phyloP scores from a whole-genome alignment of 129 eudicot species.

The Escallonia rubra region DNA sequence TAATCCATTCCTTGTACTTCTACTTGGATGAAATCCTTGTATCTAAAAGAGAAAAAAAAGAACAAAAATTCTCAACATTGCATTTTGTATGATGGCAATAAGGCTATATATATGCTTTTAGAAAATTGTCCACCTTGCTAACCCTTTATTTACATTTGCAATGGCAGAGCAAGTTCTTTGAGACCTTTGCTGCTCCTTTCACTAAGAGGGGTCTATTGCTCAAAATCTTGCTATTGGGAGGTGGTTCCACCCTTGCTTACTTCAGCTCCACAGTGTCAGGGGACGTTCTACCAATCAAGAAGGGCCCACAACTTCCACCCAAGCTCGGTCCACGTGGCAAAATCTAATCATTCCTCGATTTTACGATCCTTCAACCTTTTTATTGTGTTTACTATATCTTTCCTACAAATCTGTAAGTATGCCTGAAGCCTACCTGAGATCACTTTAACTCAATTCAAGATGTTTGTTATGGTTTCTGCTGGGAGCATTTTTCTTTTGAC shows the following conservation, averaged over 20 bases:
- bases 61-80: too few relatives aligned
- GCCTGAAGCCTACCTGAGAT: constrained; percentile 28
- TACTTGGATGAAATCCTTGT: too few relatives aligned
- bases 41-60: too few relatives aligned
- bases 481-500: constrained; percentile 2
- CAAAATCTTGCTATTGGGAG: constrained; percentile 92
- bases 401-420: constrained; percentile 55
- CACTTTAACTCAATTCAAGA: constrained; percentile 1
- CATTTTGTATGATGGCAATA: too few relatives aligned
- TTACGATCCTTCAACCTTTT: constrained; percentile 7
- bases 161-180: constrained; percentile 97
- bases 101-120: too few relatives aligned
- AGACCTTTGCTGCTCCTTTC: constrained; percentile 98
- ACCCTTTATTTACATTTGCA: background rate
- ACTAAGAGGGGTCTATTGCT: constrained; percentile 98
- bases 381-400: constrained; percentile 38
- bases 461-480: background rate
- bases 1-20: too few relatives aligned
- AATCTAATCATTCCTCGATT: constrained; percentile 46
- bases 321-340: constrained; percentile 97
- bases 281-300: constrained; percentile 79
- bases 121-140: too few relatives aligned
- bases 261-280: constrained; percentile 77
- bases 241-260: constrained; percentile 88
- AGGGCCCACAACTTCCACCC: constrained; percentile 96